phyloP scores from a whole-genome alignment of 1,284 basidiomycete genomes.

The Rhodotorula sp. region DNA sequence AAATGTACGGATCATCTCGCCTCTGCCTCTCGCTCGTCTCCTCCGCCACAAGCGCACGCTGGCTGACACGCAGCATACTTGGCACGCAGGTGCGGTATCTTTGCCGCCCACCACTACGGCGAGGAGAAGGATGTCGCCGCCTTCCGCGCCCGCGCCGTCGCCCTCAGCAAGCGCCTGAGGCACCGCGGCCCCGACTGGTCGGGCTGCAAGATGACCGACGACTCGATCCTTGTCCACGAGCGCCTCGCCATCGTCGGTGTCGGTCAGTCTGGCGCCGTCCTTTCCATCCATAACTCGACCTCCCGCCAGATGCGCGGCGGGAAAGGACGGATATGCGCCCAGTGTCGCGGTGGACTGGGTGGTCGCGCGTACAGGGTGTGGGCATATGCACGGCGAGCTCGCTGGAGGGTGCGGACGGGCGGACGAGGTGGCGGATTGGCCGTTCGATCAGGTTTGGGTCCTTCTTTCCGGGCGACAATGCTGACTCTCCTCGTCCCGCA shows the following conservation, averaged over 20 bases:
- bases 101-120: conserved; percentile 39
- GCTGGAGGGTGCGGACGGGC: no score
- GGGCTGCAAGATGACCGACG: conserved; percentile 81
- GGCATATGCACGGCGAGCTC: no score
- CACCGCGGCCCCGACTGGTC: conserved; percentile 98
- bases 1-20: background rate
- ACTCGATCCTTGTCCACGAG: conserved; percentile 62
- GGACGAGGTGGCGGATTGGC: no score
- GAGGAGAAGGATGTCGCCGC: conserved; percentile 27
- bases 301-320: background rate
- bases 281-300: background rate
- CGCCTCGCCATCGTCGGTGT: conserved; percentile 94
- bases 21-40: background rate
- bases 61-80: background rate
- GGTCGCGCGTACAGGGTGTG: no score
- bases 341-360: no score
- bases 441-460: no score
- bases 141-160: conserved; percentile 42
- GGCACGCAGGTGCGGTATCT: conserved; percentile 39
- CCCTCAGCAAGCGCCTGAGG: conserved; percentile 74
- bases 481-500: background rate
- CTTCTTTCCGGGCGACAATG: background rate
- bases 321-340: background rate
- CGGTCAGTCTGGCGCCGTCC: conserved; percentile 57
- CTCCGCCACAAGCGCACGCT: background rate